Conservation (phyloP, 176 grass and related monocot genomes). For the Cenchrus purpureus region DNA sequence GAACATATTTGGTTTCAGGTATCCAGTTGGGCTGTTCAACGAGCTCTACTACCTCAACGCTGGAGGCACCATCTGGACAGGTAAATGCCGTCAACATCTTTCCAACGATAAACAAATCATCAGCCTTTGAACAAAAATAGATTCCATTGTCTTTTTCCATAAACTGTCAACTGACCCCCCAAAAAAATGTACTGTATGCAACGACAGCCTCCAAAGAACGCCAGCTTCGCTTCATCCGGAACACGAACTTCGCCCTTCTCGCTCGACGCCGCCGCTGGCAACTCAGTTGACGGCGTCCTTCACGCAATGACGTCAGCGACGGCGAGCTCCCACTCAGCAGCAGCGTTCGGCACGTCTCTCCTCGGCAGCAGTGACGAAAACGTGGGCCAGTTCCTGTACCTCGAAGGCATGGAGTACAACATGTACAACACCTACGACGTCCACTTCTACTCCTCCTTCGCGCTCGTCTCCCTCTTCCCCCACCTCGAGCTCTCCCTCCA, state of each 20-base stretch:
- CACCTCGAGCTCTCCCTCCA: constrained; percentile 76
- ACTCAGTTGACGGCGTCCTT: constrained; percentile 47
- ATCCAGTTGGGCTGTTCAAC: constrained; percentile 74
- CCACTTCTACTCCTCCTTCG: constrained; percentile 93
- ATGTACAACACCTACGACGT: constrained; percentile 97
- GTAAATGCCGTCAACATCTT: constrained; percentile 14
- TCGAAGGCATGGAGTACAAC: constrained; percentile 88
- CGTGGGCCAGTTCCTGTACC: constrained; percentile 91
- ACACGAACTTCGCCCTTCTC: constrained; percentile 43
- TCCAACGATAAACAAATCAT: neutral
- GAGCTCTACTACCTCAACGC: constrained; percentile 93
- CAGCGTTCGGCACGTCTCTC: constrained; percentile 59
- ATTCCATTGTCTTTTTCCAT: no score
- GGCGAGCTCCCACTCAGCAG: constrained; percentile 10
- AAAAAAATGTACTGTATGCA: neutral
- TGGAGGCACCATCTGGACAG: constrained; percentile 91
- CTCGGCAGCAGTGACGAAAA: constrained; percentile 66
- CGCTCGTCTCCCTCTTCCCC: constrained; percentile 73
- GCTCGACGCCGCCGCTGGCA: constrained; percentile 19
- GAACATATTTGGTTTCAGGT: constrained; percentile 52
- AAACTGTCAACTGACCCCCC: neutral
- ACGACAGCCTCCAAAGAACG: constrained; percentile 53
- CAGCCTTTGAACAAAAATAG: neutral
- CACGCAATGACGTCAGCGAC: constrained; percentile 50
- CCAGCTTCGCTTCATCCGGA: constrained; percentile 47